Evolutionary conservation across 2,329 filamentous ascomycete genomes (phyloP).

Genomic region (Peltaster fructicola): DNA sequence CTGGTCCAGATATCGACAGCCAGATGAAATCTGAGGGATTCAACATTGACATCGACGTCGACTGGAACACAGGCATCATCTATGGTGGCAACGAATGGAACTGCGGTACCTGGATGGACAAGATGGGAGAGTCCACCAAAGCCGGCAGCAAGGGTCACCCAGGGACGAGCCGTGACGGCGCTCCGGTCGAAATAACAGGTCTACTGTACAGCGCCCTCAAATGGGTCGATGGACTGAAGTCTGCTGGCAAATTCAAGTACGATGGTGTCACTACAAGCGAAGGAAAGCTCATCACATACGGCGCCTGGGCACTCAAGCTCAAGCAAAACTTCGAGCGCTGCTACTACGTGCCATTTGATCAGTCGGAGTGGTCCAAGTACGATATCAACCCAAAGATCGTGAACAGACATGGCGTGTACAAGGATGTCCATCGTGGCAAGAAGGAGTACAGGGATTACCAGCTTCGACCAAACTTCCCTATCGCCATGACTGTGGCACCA

Average conservation of each 20-base stretch:
- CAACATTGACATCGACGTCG: slow-evolving; percentile 75
- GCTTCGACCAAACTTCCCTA: slow-evolving; percentile 80
- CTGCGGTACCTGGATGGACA: slow-evolving; percentile 99
- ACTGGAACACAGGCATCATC: slow-evolving; percentile 80
- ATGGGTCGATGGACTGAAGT: slow-evolving; percentile 56
- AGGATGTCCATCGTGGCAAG: slow-evolving; percentile 82
- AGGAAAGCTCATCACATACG: slow-evolving; percentile 45
- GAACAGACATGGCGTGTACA: slow-evolving; percentile 93
- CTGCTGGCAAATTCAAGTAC: slow-evolving; percentile 54
- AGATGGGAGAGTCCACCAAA: slow-evolving; percentile 95
- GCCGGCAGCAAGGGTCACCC: slow-evolving; percentile 86
- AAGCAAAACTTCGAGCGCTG: slow-evolving; percentile 78
- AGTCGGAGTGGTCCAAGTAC: slow-evolving; percentile 55
- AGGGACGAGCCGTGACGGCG: slow-evolving; percentile 90
- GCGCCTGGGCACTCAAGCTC: slow-evolving; percentile 63
- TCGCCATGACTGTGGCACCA: slow-evolving; percentile 87
- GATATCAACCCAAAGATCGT: slow-evolving; percentile 64
- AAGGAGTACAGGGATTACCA: slow-evolving; percentile 98
- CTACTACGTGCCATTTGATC: slow-evolving; percentile 63
- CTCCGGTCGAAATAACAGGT: slow-evolving; percentile 87
- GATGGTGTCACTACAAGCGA: slow-evolving; percentile 42
- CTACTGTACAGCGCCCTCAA: slow-evolving; percentile 74
- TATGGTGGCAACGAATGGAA: slow-evolving; percentile 90
- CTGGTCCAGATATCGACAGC: slow-evolving; percentile 68
- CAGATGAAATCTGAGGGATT: slow-evolving; percentile 92